phyloP scores from a whole-genome alignment of 2,329 filamentous ascomycete species.

The Lachnellula willkommii region DNA sequence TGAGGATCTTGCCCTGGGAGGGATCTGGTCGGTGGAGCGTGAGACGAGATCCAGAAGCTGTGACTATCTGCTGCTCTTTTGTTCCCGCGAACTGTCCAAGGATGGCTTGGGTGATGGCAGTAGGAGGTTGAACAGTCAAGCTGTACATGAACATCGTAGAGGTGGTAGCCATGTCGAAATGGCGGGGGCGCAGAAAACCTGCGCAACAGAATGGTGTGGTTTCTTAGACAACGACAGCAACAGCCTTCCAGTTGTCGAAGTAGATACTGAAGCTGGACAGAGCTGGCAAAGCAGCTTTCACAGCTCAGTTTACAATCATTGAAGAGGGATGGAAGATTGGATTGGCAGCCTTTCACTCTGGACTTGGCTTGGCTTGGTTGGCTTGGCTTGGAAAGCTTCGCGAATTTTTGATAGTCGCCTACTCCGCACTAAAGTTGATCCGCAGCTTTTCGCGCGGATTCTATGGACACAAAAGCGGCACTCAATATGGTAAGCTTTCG shows the following conservation, averaged over 20 bases:
- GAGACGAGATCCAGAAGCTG: constrained; percentile 84
- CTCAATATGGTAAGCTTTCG: too few relatives aligned
- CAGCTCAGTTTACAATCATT: constrained; percentile 12
- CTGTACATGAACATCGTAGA: constrained; percentile 99
- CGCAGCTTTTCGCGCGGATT: too few relatives aligned
- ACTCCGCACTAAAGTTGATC: too few relatives aligned
- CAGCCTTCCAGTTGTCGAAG: background rate
- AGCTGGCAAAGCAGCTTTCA: constrained; percentile 26
- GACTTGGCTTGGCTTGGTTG: too few relatives aligned
- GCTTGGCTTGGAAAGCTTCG: too few relatives aligned
- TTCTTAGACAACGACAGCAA: background rate
- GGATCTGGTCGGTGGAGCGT: constrained; percentile 83
- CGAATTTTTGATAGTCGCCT: too few relatives aligned
- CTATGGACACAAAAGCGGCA: too few relatives aligned
- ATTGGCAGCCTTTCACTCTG: too few relatives aligned
- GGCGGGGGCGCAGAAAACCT: constrained; percentile 24
- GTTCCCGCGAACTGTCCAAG: constrained; percentile 93
- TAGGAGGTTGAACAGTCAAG: constrained; percentile 88
- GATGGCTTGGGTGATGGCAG: constrained; percentile 82
- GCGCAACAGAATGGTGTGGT: constrained; percentile 17
- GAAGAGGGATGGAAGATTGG: too few relatives aligned
- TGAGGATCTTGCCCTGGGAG: constrained; percentile 76
- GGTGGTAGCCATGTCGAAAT: constrained; percentile 75
- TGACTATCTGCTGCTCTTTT: constrained; percentile 96
- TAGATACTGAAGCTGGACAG: constrained; percentile 3